Percentiles rank a stretch among this genome's conserved stretches.
Evolutionary conservation across 1,139 yeast species (phyloP).

Genomic region (Petasospora fabianii): DNA sequence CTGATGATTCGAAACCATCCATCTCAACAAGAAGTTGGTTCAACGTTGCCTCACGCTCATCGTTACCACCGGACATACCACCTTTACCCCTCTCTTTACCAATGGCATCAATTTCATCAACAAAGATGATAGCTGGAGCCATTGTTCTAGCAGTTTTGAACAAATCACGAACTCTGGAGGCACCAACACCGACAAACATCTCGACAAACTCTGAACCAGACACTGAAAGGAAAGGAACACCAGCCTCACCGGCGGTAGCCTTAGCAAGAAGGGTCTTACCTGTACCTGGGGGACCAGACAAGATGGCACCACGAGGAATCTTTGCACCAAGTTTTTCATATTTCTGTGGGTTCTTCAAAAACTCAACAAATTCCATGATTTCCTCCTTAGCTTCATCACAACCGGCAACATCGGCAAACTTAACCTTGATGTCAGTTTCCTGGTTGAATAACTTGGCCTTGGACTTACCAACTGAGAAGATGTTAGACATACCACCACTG

Average conservation of each 20-base stretch:
- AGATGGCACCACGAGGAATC: conserved; percentile 79
- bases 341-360: conserved; percentile 67
- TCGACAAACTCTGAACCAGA: conserved; percentile 80
- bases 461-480: conserved; percentile 61
- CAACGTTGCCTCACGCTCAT: conserved; percentile 76
- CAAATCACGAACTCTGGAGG: conserved; percentile 75
- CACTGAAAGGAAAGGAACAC: conserved; percentile 78
- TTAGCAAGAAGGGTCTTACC: conserved; percentile 80
- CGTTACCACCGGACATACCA: conserved; percentile 62
- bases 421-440: conserved; percentile 66
- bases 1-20: conserved; percentile 77
- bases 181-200: conserved; percentile 85
- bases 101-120: conserved; percentile 83
- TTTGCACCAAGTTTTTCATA: conserved; percentile 79
- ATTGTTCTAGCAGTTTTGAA: conserved; percentile 76
- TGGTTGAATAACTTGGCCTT: conserved; percentile 70
- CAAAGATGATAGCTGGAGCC: conserved; percentile 77
- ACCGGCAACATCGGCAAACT: conserved; percentile 79
- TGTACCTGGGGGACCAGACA: conserved; percentile 85
- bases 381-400: conserved; percentile 82
- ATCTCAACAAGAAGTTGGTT: conserved; percentile 78
- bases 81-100: conserved; percentile 76
- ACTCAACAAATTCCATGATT: conserved; percentile 80
- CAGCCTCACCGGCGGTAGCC: conserved; percentile 86
- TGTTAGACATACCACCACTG: conserved; percentile 54